Conservation (phyloP, 2,329 filamentous ascomycete genomes). For the Penicillium capsulatum region DNA sequence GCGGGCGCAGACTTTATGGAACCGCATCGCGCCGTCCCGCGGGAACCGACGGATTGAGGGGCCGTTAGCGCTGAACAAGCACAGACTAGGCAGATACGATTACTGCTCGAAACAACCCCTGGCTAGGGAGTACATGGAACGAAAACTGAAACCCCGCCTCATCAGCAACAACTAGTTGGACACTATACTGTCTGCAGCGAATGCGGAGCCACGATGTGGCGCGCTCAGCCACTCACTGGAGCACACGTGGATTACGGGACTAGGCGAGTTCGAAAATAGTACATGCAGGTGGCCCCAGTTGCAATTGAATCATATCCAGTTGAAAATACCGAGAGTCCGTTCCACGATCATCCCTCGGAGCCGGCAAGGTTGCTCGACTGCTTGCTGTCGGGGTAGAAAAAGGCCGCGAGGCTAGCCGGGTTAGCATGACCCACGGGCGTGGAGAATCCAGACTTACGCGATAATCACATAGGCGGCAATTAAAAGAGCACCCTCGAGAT, state of each 20-base stretch:
- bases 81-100: slow-evolving; percentile 16
- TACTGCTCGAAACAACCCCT: no score
- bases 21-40: background rate
- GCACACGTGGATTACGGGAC: slow-evolving; percentile 19
- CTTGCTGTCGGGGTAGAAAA: slow-evolving; percentile 33
- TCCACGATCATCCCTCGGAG: slow-evolving; percentile 3
- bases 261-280: background rate
- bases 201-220: slow-evolving; percentile 20
- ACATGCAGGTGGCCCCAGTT: no score
- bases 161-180: background rate
- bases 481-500: slow-evolving; percentile 71
- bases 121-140: no score
- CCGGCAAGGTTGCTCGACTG: slow-evolving; percentile 30
- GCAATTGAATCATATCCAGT: no score
- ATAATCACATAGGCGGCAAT: slow-evolving; percentile 79
- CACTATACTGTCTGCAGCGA: background rate
- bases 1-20: slow-evolving; percentile 6
- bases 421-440: background rate
- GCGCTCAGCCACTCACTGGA: slow-evolving; percentile 21
- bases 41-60: slow-evolving; percentile 2
- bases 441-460: slow-evolving; percentile 43
- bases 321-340: background rate
- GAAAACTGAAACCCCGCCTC: no score
- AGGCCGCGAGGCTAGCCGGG: slow-evolving; percentile 41
- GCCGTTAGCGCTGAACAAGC: slow-evolving; percentile 2